Evolutionary conservation across 2,329 filamentous ascomycete genomes (phyloP), one percentile per base, ranked within the genome.

Genomic region (Madurella fahalii): DNA sequence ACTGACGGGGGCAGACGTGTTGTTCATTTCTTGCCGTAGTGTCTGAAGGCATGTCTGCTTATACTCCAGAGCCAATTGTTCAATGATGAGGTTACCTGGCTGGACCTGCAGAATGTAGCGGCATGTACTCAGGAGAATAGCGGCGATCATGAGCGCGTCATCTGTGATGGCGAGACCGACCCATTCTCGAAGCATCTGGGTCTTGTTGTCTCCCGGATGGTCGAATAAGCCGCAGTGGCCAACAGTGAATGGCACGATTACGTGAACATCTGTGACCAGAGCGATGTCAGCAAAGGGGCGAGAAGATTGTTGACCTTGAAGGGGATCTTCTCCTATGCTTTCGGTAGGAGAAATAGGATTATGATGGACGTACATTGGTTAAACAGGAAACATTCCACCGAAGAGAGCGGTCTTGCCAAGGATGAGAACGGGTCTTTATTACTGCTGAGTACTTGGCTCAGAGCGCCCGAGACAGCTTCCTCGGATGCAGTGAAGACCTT

Each of bases 181-280:
- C 50, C 50, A 52, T 41, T 52, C 50, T 31, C 50, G 50, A 5
- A 52, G 41, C 25, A 52, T 15, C 50, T 52, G 42, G 9, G 20
- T 31, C 50, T 46, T 31, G 42, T 52, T 25, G 42, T 40, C 41
- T 31, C 32, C 50, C 9, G 41, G 18, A 17, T 17, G 31, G 42
- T 52, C 50, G 34, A 52, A 47, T 25, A 52, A 40, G 15, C 31
- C 30, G 41, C 50, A 52, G 50, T 46, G 50, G 40, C 50, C 34
- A 20, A 52, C 13, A 2, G 50, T 44, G 20, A 47, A 40, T 2
- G 47, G 47, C 8, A 52, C 17, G 9, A 47, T 47, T 18, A 40
- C 30, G 34, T 30, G 50, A n/a, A 46, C 18, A 25, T 44, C 30
- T 51, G 40, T 32, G 20, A 44, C 8, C 17, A 32, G 39, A 30